A percentile compares a stretch with the other conserved stretches of the same genome.
phyloP scores from a whole-genome alignment of 352 stramenopile genomes.

The Pythium volutum region DNA sequence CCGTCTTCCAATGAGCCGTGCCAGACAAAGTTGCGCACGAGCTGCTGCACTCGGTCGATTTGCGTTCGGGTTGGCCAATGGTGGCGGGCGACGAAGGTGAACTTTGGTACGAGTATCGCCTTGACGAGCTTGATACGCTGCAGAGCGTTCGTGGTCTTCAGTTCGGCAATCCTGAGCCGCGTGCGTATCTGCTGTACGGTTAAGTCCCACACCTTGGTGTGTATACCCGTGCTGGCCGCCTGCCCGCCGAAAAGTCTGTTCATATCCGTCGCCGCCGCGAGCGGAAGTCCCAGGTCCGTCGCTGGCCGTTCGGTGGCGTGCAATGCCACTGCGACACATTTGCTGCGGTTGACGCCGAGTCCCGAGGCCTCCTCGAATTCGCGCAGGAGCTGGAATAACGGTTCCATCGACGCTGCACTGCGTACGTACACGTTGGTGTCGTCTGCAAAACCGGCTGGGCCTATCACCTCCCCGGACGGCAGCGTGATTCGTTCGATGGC shows the following conservation, averaged over 20 bases:
- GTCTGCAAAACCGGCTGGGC: too few species aligned
- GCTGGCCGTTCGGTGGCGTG: neutral
- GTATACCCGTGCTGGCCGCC: too few species aligned
- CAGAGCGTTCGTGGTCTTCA: slow-evolving; percentile 14
- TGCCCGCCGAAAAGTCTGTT: neutral
- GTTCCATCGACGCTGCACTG: too few species aligned
- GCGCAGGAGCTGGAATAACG: too few species aligned
- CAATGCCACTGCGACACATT: neutral
- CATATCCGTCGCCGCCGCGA: neutral
- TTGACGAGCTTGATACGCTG: slow-evolving; percentile 5
- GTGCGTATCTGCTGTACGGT: neutral
- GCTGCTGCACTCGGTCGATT: neutral
- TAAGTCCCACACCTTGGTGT: neutral
- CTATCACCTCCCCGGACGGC: too few species aligned
- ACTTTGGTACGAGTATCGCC: slow-evolving; percentile 9
- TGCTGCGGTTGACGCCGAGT: neutral
- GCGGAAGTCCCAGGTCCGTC: neutral
- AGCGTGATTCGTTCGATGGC: too few species aligned
- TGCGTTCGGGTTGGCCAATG: neutral
- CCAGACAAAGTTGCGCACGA: neutral
- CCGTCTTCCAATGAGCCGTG: neutral
- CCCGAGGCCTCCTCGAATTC: neutral
- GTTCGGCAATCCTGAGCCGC: neutral
- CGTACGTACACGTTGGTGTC: too few species aligned
- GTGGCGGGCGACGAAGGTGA: slow-evolving; percentile 9